A percentile compares a stretch with the other conserved stretches of the same genome.
Evolutionary conservation across 1,284 basidiomycete species (phyloP).

Genomic region (Uromyces viciae-fabae): DNA sequence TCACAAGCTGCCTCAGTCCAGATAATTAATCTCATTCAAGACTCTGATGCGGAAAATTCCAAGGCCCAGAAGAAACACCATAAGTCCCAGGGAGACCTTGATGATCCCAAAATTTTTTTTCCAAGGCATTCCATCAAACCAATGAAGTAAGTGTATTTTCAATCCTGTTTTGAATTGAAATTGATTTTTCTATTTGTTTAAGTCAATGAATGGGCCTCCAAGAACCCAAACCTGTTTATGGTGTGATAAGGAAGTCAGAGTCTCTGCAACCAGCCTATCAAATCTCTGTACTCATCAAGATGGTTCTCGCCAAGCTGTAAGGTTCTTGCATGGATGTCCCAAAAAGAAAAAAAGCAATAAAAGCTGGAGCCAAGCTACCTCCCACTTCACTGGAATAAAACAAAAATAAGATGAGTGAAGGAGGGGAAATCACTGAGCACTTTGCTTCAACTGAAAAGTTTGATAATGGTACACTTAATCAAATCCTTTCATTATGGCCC

Average conservation of each 20-base stretch:
- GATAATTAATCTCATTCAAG: background rate
- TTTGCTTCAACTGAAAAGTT: background rate
- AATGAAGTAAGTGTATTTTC: background rate
- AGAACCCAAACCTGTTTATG: background rate
- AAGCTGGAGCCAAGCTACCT: background rate
- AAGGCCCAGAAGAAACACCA: background rate
- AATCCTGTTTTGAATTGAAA: background rate
- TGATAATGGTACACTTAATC: background rate
- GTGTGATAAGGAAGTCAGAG: background rate
- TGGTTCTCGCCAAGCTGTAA: slow-evolving; percentile 4
- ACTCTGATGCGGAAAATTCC: background rate
- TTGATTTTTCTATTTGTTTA: background rate
- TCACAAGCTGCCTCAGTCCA: no score
- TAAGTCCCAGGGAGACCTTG: background rate
- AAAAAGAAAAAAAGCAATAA: background rate
- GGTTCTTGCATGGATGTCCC: background rate
- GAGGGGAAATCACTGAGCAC: background rate
- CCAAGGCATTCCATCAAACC: background rate
- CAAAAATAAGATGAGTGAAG: background rate
- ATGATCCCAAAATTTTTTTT: background rate
- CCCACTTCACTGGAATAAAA: background rate
- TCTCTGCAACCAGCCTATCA: background rate
- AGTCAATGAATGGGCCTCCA: background rate
- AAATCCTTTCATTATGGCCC: background rate
- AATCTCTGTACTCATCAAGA: background rate